phyloP scores from a whole-genome alignment of 768 basidiomycete genomes.

The Russula sp. region DNA sequence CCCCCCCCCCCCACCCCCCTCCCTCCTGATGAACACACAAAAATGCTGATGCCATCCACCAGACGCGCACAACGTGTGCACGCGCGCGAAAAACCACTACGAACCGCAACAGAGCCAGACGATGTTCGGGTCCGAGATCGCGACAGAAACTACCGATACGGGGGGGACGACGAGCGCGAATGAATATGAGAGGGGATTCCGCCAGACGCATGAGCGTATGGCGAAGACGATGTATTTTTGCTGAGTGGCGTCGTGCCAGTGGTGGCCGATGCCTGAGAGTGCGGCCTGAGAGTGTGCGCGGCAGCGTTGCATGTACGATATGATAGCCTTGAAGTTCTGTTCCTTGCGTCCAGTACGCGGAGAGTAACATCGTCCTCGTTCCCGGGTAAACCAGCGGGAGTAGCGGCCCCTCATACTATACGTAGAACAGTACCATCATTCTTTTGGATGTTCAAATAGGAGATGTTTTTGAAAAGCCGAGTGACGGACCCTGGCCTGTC shows the following conservation, averaged over 20 bases:
- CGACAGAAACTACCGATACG: conserved; percentile 31
- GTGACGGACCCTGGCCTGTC: neutral
- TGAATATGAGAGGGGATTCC: conserved; percentile 40
- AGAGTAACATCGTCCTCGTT: too few species aligned
- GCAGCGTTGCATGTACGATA: too few species aligned
- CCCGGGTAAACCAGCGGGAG: too few species aligned
- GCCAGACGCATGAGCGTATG: conserved; percentile 47
- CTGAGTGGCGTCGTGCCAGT: conserved; percentile 10
- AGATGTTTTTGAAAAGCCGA: neutral
- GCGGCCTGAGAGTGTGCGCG: too few species aligned
- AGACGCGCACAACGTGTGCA: conserved; percentile 71
- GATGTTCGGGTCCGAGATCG: conserved; percentile 41
- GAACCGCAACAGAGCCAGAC: conserved; percentile 49
- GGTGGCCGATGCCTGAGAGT: too few species aligned
- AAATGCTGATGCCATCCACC: conserved; percentile 25
- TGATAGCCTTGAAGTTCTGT: too few species aligned
- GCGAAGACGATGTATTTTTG: conserved; percentile 32
- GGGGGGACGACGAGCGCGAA: conserved; percentile 26
- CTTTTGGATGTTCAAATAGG: neutral
- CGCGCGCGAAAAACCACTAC: conserved; percentile 74
- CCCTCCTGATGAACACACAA: neutral
- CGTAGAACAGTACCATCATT: neutral
- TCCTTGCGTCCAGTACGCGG: too few species aligned
- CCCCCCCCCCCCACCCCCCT: too few species aligned
- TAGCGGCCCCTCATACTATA: neutral